Evolutionary conservation across 176 grass and related monocot species (phyloP), one percentile per base, ranked within the genome.

Genomic region (Carex pumila): DNA sequence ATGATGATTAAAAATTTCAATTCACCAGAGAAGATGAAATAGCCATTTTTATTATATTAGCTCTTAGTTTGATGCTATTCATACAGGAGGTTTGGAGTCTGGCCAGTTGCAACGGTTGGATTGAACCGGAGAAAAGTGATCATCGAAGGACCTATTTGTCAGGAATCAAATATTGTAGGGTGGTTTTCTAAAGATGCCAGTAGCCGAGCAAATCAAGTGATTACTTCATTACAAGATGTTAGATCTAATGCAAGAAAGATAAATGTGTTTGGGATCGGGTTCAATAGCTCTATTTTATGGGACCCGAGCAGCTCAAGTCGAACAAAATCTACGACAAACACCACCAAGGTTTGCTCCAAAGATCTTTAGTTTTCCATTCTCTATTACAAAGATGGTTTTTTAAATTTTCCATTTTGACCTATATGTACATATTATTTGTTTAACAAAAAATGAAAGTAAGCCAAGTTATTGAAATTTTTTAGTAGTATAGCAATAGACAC

Each of bases 241-340:
- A 64, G 56, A 56, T 88, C 68, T 17, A 75, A 65, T 8, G 50
- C 81, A 82, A 57, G 59, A 9, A 83, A 63, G 80, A 88, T 92
- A 14, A 87, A 84, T 69, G 71, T 88, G 0, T 88, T 87, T 6
- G 84, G 78, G 41, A 29, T 94, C 56, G 90, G 86, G 5, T 97
- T 97, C 84, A 71, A 89, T 41, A 94, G 94, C 63, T 88, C 92
- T 8, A 60, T 92, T 52, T 73, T 97, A 12, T 97, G 94, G 92
- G 90, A 94, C 32, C 88, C 61, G 0, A 83, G 79, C 34, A 86
- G 88, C 75, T 84, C 47, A 80, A 79, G 74, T 31, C 85, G 81
- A 1, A 73, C 88, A 8, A 84, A 76, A 18, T 82, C 94, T 29
- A 77, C 83, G 30, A 60, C 17, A 18, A 86, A 73, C 15, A 84